phyloP scores from a whole-genome alignment of 2,329 filamentous ascomycete species.

The Fusarium pininemorale region DNA sequence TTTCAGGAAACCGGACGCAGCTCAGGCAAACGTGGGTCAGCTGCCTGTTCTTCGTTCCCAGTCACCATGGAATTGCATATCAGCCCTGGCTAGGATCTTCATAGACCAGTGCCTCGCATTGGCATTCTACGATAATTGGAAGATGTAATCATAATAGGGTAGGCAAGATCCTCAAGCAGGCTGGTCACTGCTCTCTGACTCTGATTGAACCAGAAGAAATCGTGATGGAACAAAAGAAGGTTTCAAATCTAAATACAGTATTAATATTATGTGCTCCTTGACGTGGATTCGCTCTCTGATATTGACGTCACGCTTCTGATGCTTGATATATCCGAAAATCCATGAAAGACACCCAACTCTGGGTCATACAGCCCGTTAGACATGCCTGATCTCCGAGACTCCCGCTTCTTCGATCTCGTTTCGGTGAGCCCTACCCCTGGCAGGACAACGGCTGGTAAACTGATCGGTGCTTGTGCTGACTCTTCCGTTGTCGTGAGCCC shows the following conservation, averaged over 20 bases:
- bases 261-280: background rate
- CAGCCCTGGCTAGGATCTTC: rapidly evolving
- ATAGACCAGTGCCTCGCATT: background rate
- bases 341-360: slow-evolving; percentile 4
- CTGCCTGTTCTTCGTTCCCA: background rate
- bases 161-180: background rate
- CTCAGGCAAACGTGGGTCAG: background rate
- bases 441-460: background rate
- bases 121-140: background rate
- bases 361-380: background rate
- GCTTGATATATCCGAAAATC: slow-evolving; percentile 12
- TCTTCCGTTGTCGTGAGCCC: background rate
- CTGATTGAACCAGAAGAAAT: background rate
- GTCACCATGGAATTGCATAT: background rate
- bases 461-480: background rate
- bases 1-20: rapidly evolving
- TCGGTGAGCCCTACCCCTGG: background rate
- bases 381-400: background rate
- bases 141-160: rapidly evolving
- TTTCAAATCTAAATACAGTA: rapidly evolving
- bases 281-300: background rate
- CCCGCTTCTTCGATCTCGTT: background rate
- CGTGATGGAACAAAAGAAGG: rapidly evolving
- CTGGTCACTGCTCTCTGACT: background rate
- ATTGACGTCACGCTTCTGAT: background rate